Evolutionary conservation across 441 rosid species (phyloP).

Genomic region (Corymbia citriodora): DNA sequence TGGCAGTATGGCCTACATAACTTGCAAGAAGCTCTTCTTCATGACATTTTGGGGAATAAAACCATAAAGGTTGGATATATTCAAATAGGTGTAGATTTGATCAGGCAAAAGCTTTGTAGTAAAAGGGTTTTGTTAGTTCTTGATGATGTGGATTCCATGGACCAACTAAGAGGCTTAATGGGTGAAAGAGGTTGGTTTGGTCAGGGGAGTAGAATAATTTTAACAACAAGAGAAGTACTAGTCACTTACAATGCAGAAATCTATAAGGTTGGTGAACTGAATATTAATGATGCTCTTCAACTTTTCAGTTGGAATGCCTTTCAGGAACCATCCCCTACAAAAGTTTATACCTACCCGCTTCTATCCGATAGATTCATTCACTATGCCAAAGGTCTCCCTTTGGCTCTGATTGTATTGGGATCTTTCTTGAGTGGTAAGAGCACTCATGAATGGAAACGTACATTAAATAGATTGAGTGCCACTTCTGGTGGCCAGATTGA

Average conservation of each 20-base stretch:
- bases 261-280: background rate
- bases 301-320: conserved; percentile 6
- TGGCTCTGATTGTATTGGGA: conserved; percentile 1
- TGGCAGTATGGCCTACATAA: background rate
- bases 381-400: background rate
- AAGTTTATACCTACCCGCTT: background rate
- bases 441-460: rapidly evolving
- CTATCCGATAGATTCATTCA: background rate
- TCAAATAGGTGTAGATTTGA: too few species aligned
- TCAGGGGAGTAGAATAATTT: background rate
- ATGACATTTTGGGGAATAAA: too few species aligned
- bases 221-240: background rate
- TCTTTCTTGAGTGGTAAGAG: background rate
- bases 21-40: background rate
- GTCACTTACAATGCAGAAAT: background rate
- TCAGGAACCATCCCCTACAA: background rate
- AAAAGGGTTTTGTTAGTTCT: conserved; percentile 2
- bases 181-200: background rate
- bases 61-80: too few species aligned
- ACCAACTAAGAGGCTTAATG: background rate
- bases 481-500: background rate
- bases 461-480: background rate
- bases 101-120: background rate
- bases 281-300: background rate
- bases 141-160: background rate